Evolutionary conservation across 2,329 filamentous ascomycete species (phyloP).

Genomic region (Aureobasidium zeae): DNA sequence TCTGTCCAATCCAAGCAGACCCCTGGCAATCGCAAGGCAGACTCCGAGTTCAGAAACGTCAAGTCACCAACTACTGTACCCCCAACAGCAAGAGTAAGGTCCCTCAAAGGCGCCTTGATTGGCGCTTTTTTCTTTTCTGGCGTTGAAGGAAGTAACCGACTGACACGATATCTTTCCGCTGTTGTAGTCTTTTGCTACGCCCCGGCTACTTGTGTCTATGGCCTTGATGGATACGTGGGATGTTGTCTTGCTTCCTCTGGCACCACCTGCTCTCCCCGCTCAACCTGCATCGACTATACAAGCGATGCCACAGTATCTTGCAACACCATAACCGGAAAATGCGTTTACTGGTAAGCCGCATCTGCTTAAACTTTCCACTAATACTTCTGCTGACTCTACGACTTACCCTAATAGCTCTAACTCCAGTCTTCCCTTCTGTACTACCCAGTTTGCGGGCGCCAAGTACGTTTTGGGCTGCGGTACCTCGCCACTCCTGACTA

Average conservation of each 20-base stretch:
- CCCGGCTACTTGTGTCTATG: constrained; percentile 2
- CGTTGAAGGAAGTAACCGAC: not conserved
- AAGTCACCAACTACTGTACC: not conserved
- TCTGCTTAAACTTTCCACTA: too few species aligned
- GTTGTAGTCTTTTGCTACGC: constrained; percentile 2
- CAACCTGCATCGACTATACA: constrained; percentile 18
- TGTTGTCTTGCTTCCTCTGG: constrained; percentile 19
- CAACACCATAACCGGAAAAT: constrained; percentile 19
- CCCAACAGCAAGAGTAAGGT: constrained; percentile 1
- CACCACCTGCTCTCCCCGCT: constrained; percentile 17
- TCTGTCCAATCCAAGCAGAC: constrained; percentile 2
- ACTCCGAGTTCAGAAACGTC: constrained; percentile 1
- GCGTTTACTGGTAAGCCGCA: constrained; percentile 19
- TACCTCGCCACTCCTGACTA: not conserved
- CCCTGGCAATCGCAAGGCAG: not conserved
- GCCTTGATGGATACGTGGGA: not conserved
- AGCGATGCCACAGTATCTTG: constrained; percentile 10
- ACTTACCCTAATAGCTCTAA: not conserved
- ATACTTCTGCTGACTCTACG: not conserved
- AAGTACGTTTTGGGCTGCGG: not conserved
- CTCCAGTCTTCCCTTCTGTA: not conserved
- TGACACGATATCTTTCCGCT: too few species aligned
- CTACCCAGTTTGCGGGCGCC: not conserved
- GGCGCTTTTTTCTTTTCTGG: not conserved
- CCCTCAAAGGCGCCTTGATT: too few species aligned